Evolutionary conservation across 169 alveolate species (phyloP).

Genomic region (Babesia microti): DNA sequence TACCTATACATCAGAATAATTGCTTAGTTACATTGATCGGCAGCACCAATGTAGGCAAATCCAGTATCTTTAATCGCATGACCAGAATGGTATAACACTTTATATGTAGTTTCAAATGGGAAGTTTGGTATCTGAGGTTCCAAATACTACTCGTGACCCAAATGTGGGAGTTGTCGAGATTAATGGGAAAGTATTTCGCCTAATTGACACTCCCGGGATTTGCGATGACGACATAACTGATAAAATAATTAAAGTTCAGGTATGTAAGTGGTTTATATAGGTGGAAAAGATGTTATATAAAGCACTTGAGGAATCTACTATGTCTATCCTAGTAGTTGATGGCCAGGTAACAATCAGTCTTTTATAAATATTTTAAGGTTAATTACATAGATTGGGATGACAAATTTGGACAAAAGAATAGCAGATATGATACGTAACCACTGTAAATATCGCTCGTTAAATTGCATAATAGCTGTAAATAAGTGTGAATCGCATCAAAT

Average conservation of each 20-base stretch:
- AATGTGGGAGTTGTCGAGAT: slow-evolving; percentile 57
- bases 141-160: slow-evolving; percentile 61
- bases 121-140: slow-evolving; percentile 49
- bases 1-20: background rate
- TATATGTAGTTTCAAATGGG: slow-evolving; percentile 54
- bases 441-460: slow-evolving; percentile 4
- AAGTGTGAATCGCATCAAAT: slow-evolving; percentile 58
- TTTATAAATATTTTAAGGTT: background rate
- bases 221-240: slow-evolving; percentile 47
- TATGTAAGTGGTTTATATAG: slow-evolving; percentile 1
- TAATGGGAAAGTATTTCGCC: slow-evolving; percentile 55
- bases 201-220: slow-evolving; percentile 62
- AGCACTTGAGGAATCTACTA: slow-evolving; percentile 52
- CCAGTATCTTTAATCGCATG: slow-evolving; percentile 59
- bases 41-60: slow-evolving; percentile 63
- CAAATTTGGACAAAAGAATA: slow-evolving; percentile 19
- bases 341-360: slow-evolving; percentile 18
- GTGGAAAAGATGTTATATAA: slow-evolving; percentile 9
- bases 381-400: slow-evolving; percentile 20
- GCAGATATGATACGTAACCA: slow-evolving; percentile 12
- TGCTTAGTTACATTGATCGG: slow-evolving; percentile 55
- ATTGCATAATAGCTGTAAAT: slow-evolving; percentile 49
- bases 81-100: slow-evolving; percentile 31
- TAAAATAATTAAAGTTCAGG: slow-evolving; percentile 25
- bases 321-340: slow-evolving; percentile 55